Conservation (phyloP, 2,329 filamentous ascomycete genomes). For the Pyrenochaeta sp. region DNA sequence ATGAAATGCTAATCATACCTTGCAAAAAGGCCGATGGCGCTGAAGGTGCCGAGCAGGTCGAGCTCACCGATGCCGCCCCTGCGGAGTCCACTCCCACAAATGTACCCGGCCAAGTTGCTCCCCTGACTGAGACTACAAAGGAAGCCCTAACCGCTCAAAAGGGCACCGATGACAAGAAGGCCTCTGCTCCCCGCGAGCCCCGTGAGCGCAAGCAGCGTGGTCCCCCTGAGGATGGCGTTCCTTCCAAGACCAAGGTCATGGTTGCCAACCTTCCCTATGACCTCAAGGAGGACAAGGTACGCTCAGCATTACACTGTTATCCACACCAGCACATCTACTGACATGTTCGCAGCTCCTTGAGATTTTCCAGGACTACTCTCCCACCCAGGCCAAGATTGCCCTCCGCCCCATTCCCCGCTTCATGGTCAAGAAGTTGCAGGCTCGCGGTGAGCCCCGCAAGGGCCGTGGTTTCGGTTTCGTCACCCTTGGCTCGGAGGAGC, state of each 20-base stretch:
- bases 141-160: slow-evolving; percentile 64
- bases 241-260: slow-evolving; percentile 99
- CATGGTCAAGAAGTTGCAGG: slow-evolving; percentile 99
- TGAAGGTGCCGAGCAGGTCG: slow-evolving; percentile 51
- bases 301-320: slow-evolving; percentile 29
- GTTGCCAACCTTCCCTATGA: slow-evolving; percentile 99
- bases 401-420: slow-evolving; percentile 98
- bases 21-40: slow-evolving; percentile 57
- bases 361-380: slow-evolving; percentile 91
- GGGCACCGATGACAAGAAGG: slow-evolving; percentile 58
- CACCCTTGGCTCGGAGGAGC: slow-evolving; percentile 90
- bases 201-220: slow-evolving; percentile 82
- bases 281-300: slow-evolving; percentile 94
- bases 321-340: slow-evolving; percentile 11
- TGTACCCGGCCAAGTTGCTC: slow-evolving; percentile 60
- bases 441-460: slow-evolving; percentile 97
- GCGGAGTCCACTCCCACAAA: slow-evolving; percentile 56
- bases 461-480: slow-evolving; percentile 99
- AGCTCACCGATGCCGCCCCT: slow-evolving; percentile 59
- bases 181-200: slow-evolving; percentile 57
- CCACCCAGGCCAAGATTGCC: slow-evolving; percentile 96
- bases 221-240: slow-evolving; percentile 94
- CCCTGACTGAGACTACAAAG: slow-evolving; percentile 62
- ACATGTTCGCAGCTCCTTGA: slow-evolving; percentile 80
- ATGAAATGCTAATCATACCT: slow-evolving; percentile 11